Evolutionary conservation across 208 protist genomes (phyloP).

Genomic region (Wallacemonas sp.): DNA sequence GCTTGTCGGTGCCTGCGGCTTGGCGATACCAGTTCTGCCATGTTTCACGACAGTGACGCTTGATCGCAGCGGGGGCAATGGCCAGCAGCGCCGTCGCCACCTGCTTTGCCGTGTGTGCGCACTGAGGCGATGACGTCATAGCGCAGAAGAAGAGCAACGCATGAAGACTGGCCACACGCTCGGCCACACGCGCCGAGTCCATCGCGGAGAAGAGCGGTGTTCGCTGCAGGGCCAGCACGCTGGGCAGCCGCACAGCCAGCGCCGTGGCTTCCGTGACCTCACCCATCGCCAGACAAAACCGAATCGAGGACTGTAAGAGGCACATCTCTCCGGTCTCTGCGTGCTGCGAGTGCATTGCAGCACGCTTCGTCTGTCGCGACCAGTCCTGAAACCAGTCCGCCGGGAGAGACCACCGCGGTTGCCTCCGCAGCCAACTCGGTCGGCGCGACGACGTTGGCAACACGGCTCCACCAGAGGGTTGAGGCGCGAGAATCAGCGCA

Average conservation of each 20-base stretch:
- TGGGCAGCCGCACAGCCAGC: neutral
- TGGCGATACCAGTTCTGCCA: constrained; percentile 13
- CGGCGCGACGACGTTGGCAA: neutral
- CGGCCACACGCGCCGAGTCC: neutral
- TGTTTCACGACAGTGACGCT: neutral
- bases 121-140: constrained; percentile 22
- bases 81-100: neutral
- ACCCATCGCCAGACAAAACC: constrained; percentile 1
- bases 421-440: neutral
- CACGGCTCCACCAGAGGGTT: no score
- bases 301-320: constrained; percentile 6
- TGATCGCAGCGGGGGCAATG: neutral
- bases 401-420: neutral
- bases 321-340: no score
- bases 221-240: neutral
- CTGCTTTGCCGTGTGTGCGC: neutral
- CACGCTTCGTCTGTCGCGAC: neutral
- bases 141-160: constrained; percentile 28
- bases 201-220: neutral
- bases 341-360: neutral
- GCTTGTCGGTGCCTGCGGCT: neutral
- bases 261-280: neutral
- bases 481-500: neutral
- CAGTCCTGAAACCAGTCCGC: neutral
- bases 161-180: neutral